phyloP scores from a whole-genome alignment of 2,329 filamentous ascomycete genomes.

The Neoarthrinium moseri region DNA sequence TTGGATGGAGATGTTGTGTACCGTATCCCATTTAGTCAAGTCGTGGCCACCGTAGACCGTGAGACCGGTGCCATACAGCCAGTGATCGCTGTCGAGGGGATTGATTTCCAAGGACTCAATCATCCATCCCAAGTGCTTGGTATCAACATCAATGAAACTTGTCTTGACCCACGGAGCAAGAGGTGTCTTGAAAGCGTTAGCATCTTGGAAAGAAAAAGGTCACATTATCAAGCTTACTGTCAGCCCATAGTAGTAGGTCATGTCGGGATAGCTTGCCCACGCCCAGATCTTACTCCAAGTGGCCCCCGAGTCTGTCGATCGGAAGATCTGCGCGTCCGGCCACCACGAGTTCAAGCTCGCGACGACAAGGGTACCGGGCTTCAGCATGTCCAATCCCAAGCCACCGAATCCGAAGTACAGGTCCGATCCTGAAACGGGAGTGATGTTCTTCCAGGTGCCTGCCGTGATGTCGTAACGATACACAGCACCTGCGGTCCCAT shows the following conservation, averaged over 20 bases:
- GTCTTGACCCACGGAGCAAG: constrained; percentile 54
- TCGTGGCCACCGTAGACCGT: constrained; percentile 54
- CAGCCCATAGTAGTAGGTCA: constrained; percentile 45
- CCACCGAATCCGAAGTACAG: constrained; percentile 57
- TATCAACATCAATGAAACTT: constrained; percentile 44
- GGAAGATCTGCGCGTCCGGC: constrained; percentile 56
- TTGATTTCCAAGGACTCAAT: constrained; percentile 58
- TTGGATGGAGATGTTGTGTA: constrained; percentile 46
- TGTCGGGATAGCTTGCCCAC: constrained; percentile 44
- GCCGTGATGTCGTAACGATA: constrained; percentile 52
- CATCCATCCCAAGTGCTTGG: constrained; percentile 59
- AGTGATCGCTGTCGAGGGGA: constrained; percentile 58
- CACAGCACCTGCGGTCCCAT: constrained; percentile 51
- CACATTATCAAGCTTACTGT: constrained; percentile 26
- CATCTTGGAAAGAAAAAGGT: not conserved
- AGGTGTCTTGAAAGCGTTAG: constrained; percentile 25
- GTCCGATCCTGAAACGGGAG: constrained; percentile 45
- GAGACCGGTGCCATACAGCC: constrained; percentile 60
- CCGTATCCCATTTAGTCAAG: constrained; percentile 53
- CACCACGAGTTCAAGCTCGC: constrained; percentile 59
- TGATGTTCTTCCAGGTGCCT: constrained; percentile 54
- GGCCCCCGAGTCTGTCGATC: constrained; percentile 52
- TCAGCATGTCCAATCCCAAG: constrained; percentile 50
- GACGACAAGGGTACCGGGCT: constrained; percentile 55
- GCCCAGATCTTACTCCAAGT: constrained; percentile 55